Evolutionary conservation across 306 rosid genomes (phyloP).

Genomic region (Medicago ruthenica): DNA sequence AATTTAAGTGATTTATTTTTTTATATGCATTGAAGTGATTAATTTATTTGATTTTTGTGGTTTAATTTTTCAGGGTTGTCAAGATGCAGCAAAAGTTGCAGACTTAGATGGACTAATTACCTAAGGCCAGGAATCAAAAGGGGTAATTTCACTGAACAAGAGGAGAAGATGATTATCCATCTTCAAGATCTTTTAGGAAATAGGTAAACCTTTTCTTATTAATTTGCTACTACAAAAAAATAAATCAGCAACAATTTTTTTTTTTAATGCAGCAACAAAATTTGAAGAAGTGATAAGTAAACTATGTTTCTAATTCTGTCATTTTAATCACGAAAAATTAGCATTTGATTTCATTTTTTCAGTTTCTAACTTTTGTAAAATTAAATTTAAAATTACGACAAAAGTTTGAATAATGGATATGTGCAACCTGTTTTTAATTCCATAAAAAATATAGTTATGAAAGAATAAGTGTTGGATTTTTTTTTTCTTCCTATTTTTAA

Average conservation of each 20-base stretch:
- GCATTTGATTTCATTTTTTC: too few species aligned
- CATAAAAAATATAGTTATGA: neutral
- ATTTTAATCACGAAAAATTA: too few species aligned
- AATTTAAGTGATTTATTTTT: neutral
- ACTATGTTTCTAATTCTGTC: neutral
- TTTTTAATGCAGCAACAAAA: too few species aligned
- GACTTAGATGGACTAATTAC: slow-evolving; percentile 96
- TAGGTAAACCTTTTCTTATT: slow-evolving; percentile 50
- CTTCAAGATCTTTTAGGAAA: slow-evolving; percentile 97
- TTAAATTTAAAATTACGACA: neutral
- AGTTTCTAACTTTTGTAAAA: neutral
- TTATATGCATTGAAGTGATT: neutral
- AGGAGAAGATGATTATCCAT: slow-evolving; percentile 95
- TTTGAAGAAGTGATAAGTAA: neutral
- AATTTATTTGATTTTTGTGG: neutral
- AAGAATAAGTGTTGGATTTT: neutral
- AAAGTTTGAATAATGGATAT: neutral
- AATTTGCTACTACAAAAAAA: neutral
- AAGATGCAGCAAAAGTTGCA: slow-evolving; percentile 91
- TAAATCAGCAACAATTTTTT: neutral
- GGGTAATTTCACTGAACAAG: slow-evolving; percentile 88
- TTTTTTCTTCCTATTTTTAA: neutral
- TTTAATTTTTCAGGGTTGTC: slow-evolving; percentile 61
- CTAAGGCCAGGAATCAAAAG: slow-evolving; percentile 90
- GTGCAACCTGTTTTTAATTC: neutral